Base-by-base conservation (phyloP, 768 basidiomycete species). In the Podaxis sp. region DNA sequence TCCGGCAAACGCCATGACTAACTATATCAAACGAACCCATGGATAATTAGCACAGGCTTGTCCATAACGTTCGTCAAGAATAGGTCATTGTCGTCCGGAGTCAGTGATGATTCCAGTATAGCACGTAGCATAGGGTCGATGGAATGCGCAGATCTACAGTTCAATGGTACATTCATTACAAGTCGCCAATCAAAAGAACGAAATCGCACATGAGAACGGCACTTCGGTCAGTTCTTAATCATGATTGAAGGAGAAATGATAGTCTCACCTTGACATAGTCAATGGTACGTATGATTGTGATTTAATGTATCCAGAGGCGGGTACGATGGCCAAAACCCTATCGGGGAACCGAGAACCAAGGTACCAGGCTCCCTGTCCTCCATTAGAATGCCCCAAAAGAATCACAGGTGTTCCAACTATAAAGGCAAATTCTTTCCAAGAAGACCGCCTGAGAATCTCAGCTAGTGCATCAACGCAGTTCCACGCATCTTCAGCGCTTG, bases 331-430 rank as follows among this genome's bases (percentile, higher is more conserved):
- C 7, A 87, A 65, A 10, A 90, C 83, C 57, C 81, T 79, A 69
- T 95, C 93, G 0, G 95, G 93, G 71, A 83, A 90, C 63, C 89
- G 78, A 27, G 86, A 81, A 13, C 89, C 85, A 16, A 90, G 68
- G 70, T 93, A 87, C 90, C 92, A 94, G 1, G 87, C 79, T 0
- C 94, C 94, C 71, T 95, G 95, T 11, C 93, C 94, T 28, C 94
- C 94, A 70, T 97, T 97, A 2, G 93, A 95, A 69, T 97, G 94
- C 0, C 95, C 94, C 36, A 94, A 76, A n/a, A 94, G 67, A n/a
- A 89, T 74, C 6, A 85, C 82, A 28, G 76, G 77, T 2, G 79
- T 77, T 28, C 76, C 64, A 0, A 65, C 13, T 32, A 67, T 62
- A 46, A 83, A 77, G 16, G 61, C 64, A 77, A 82, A 82, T 14